phyloP scores from a whole-genome alignment of 2,329 filamentous ascomycete species.

The Truncatella angustata region DNA sequence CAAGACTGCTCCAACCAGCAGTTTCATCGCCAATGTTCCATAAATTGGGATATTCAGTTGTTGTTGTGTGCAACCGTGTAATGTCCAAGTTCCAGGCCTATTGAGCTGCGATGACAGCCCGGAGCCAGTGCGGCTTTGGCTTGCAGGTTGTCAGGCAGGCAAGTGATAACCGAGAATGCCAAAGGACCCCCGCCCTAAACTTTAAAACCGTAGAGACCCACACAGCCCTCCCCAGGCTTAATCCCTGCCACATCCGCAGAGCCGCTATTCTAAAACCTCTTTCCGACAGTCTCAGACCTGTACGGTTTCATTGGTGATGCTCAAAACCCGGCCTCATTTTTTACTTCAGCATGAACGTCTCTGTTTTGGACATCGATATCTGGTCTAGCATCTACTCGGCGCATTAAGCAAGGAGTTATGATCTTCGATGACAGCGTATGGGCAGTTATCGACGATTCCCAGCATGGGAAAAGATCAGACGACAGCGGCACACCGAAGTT shows the following conservation, averaged over 20 bases:
- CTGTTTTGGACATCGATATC: neutral
- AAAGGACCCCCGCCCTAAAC: neutral
- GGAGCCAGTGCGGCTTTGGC: too few relatives aligned
- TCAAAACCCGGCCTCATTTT: neutral
- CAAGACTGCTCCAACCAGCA: too few relatives aligned
- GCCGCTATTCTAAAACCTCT: slow-evolving; percentile 9
- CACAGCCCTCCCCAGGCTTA: neutral
- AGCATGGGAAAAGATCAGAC: neutral
- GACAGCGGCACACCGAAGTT: too few relatives aligned
- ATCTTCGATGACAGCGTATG: neutral
- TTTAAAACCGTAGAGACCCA: neutral
- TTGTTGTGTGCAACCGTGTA: too few relatives aligned
- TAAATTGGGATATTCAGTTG: too few relatives aligned
- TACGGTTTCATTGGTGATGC: slow-evolving; percentile 9
- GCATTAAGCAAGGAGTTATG: neutral
- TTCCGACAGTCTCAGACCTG: slow-evolving; percentile 11
- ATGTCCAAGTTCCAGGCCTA: too few relatives aligned
- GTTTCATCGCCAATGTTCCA: too few relatives aligned
- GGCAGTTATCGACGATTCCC: neutral
- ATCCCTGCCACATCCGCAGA: slow-evolving; percentile 6
- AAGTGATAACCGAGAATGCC: neutral
- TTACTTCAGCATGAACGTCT: neutral
- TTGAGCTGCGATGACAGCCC: too few relatives aligned
- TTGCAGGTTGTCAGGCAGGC: too few relatives aligned
- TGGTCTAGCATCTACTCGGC: neutral